Conservation (phyloP, 176 grass and related monocot genomes). For the Zoysia pacifica region DNA sequence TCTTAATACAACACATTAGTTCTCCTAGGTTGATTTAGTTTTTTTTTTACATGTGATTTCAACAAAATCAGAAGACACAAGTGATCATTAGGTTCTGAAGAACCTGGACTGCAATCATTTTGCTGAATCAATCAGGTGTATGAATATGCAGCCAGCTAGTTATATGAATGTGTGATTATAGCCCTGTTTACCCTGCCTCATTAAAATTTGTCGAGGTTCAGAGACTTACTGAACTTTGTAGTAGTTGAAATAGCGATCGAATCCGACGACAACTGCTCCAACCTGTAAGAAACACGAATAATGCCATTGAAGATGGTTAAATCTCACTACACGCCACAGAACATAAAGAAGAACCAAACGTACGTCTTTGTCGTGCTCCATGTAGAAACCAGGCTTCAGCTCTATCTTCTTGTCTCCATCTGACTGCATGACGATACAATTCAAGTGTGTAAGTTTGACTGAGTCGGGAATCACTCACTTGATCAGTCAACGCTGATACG, state of each 20-base stretch:
- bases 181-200: not conserved
- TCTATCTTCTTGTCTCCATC: conserved; percentile 96
- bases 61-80: no score
- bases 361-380: conserved; percentile 97
- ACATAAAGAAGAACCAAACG: conserved; percentile 27
- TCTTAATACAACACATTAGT: no score
- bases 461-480: not conserved
- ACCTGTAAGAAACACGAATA: conserved; percentile 60
- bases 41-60: no score
- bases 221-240: conserved; percentile 97
- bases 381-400: conserved; percentile 88
- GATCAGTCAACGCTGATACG: not conserved
- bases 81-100: no score
- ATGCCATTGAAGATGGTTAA: conserved; percentile 1
- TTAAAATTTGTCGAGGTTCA: not conserved
- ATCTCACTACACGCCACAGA: not conserved
- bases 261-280: conserved; percentile 96
- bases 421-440: conserved; percentile 36
- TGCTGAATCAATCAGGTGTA: no score
- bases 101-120: no score
- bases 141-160: no score
- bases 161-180: not conserved
- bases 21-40: no score
- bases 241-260: conserved; percentile 96
- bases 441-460: not conserved